phyloP scores from a whole-genome alignment of 192 early-diverging fungal genomes.

The Coemansia pectinata region DNA sequence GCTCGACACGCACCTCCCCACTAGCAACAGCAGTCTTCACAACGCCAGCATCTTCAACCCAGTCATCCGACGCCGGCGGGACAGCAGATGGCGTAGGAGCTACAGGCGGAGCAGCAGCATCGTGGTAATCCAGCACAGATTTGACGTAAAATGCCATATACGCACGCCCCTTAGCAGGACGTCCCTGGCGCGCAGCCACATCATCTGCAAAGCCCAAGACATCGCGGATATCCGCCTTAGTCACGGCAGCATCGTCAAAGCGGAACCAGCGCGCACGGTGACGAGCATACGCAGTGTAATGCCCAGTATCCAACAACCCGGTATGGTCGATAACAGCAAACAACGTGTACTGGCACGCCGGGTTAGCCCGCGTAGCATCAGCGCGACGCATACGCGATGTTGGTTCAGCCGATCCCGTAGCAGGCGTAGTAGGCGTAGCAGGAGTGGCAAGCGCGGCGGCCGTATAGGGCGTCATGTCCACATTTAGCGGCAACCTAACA shows the following conservation, averaged over 20 bases:
- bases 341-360: constrained; percentile 76
- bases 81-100: background rate
- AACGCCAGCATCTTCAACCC: background rate
- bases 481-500: constrained; percentile 76
- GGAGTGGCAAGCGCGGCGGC: constrained; percentile 58
- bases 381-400: constrained; percentile 32
- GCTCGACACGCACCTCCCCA: constrained; percentile 41
- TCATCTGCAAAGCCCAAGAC: constrained; percentile 63
- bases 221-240: constrained; percentile 65
- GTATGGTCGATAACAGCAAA: constrained; percentile 93
- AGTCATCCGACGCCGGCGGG: background rate
- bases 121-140: constrained; percentile 63
- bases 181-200: constrained; percentile 58
- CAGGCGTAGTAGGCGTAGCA: constrained; percentile 30
- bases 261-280: constrained; percentile 83
- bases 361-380: constrained; percentile 56
- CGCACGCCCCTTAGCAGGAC: constrained; percentile 42
- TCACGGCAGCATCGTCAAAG: constrained; percentile 86
- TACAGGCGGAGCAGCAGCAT: constrained; percentile 12
- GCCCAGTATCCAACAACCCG: constrained; percentile 91
- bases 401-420: constrained; percentile 34
- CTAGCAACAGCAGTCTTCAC: constrained; percentile 7
- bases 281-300: constrained; percentile 86
- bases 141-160: constrained; percentile 93
- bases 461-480: constrained; percentile 94